These are phyloP conservation scores for Dioscorea zingiberensis DNA, from an alignment of 106 monocot species.

Conservation along the genomic window DNA sequence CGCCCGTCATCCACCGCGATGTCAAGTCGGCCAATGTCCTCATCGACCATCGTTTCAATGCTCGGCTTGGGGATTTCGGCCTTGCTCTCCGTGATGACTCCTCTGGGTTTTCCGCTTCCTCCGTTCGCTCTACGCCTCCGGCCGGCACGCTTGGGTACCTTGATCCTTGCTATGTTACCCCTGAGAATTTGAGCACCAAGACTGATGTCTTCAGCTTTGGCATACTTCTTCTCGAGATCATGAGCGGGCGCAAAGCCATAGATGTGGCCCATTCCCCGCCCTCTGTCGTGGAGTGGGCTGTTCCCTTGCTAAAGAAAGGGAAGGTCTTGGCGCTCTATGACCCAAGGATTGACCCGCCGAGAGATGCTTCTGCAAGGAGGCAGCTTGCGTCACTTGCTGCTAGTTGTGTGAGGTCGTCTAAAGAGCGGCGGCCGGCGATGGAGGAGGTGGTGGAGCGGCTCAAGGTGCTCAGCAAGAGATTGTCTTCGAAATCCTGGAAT, in stretches of 20 bases:
- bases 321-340: slow-evolving; percentile 64
- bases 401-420: slow-evolving; percentile 55
- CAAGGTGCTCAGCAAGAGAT: slow-evolving; percentile 36
- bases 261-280: slow-evolving; percentile 88
- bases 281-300: slow-evolving; percentile 88
- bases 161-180: slow-evolving; percentile 84
- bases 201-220: slow-evolving; percentile 99
- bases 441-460: slow-evolving; percentile 66
- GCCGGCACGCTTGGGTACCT: slow-evolving; percentile 94
- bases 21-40: slow-evolving; percentile 96
- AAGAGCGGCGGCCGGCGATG: slow-evolving; percentile 77
- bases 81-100: slow-evolving; percentile 43
- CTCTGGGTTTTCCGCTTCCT: background rate
- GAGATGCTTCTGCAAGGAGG: slow-evolving; percentile 35
- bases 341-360: slow-evolving; percentile 52
- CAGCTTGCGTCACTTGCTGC: slow-evolving; percentile 64
- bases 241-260: slow-evolving; percentile 94
- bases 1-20: slow-evolving; percentile 85
- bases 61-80: slow-evolving; percentile 87
- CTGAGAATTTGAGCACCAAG: slow-evolving; percentile 84
- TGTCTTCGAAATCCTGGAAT: slow-evolving; percentile 50
- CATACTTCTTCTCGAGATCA: slow-evolving; percentile 90
- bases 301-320: slow-evolving; percentile 75
- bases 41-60: slow-evolving; percentile 56
- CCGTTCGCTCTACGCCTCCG: slow-evolving; percentile 54